Evolutionary conservation across 1,284 basidiomycete genomes (phyloP).

Genomic region (Rhodotorula sp.): DNA sequence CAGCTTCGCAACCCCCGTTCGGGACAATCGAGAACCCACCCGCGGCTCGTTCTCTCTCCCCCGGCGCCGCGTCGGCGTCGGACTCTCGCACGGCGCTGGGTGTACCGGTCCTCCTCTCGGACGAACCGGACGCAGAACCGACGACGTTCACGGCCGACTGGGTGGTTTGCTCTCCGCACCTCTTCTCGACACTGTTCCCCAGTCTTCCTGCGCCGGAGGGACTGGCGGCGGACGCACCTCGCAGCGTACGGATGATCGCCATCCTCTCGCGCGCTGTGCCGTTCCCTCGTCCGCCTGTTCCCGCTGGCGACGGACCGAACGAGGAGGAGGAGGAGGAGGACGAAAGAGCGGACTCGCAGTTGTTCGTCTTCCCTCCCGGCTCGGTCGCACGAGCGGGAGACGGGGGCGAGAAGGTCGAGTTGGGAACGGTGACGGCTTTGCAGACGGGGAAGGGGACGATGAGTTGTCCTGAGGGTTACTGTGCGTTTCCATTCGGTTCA

Average conservation of each 20-base stretch:
- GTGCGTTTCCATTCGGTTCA: slow-evolving; percentile 61
- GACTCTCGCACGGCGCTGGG: slow-evolving; percentile 8
- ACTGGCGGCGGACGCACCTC: neutral
- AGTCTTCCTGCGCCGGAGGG: no score
- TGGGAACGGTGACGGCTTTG: slow-evolving; percentile 64
- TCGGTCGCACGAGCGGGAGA: neutral
- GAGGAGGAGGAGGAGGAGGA: slow-evolving; percentile 39
- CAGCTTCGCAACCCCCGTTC: slow-evolving; percentile 25
- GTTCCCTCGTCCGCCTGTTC: slow-evolving; percentile 46
- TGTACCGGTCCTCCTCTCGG: slow-evolving; percentile 36
- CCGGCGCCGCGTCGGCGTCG: neutral
- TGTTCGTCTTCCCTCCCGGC: slow-evolving; percentile 77
- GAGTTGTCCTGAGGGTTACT: slow-evolving; percentile 77
- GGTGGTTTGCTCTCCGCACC: slow-evolving; percentile 53
- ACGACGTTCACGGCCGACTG: slow-evolving; percentile 52
- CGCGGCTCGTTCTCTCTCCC: slow-evolving; percentile 1
- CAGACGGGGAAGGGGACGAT: slow-evolving; percentile 80
- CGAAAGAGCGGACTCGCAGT: slow-evolving; percentile 36
- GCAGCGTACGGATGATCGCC: slow-evolving; percentile 64
- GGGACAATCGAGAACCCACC: slow-evolving; percentile 10
- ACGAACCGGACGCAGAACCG: slow-evolving; percentile 15
- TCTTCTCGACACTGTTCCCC: slow-evolving; percentile 52
- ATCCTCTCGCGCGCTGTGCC: slow-evolving; percentile 59
- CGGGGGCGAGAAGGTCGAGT: slow-evolving; percentile 53
- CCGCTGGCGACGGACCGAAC: neutral